Percentiles rank a stretch among this genome's conserved stretches.
These are phyloP conservation scores for Suillus tomentosus DNA, from an alignment of 768 basidiomycete species.

Conservation along the genomic window DNA sequence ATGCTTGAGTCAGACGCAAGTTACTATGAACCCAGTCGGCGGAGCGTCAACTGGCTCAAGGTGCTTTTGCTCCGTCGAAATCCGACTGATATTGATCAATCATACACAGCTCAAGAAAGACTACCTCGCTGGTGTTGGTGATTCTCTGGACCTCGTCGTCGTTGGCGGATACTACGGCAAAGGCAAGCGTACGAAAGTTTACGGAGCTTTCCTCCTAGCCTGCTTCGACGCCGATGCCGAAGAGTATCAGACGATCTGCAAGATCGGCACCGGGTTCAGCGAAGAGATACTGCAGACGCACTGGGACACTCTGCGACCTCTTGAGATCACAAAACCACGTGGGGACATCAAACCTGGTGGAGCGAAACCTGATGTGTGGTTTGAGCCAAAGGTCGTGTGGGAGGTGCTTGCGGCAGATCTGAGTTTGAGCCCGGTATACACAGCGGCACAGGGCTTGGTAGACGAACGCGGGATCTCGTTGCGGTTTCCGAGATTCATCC, in stretches of 20 bases:
- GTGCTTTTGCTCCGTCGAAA: conserved; percentile 39
- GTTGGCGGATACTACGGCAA: conserved; percentile 97
- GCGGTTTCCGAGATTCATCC: conserved; percentile 94
- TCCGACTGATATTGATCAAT: neutral
- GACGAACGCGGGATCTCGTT: conserved; percentile 93
- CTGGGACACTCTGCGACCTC: conserved; percentile 77
- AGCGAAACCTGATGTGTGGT: conserved; percentile 97
- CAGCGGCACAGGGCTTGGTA: conserved; percentile 89
- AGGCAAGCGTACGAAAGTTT: conserved; percentile 96
- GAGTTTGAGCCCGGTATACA: conserved; percentile 94
- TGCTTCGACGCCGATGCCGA: conserved; percentile 95
- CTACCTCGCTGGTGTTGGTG: conserved; percentile 94
- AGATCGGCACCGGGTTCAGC: conserved; percentile 97
- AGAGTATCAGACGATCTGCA: conserved; percentile 96
- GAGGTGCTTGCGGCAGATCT: conserved; percentile 97
- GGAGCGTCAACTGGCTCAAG: conserved; percentile 98
- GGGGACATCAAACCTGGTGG: conserved; percentile 88
- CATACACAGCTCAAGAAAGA: conserved; percentile 89
- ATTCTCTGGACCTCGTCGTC: conserved; percentile 97
- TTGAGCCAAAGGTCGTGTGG: conserved; percentile 97
- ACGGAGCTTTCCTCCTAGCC: conserved; percentile 96
- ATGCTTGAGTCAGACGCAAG: conserved; percentile 93
- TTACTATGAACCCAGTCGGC: conserved; percentile 92
- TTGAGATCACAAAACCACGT: conserved; percentile 68
- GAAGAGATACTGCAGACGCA: conserved; percentile 86